These are phyloP conservation scores for Rhizopus microsporus DNA, from an alignment of 371 early-diverging fungal genomes.

Conservation along the genomic window DNA sequence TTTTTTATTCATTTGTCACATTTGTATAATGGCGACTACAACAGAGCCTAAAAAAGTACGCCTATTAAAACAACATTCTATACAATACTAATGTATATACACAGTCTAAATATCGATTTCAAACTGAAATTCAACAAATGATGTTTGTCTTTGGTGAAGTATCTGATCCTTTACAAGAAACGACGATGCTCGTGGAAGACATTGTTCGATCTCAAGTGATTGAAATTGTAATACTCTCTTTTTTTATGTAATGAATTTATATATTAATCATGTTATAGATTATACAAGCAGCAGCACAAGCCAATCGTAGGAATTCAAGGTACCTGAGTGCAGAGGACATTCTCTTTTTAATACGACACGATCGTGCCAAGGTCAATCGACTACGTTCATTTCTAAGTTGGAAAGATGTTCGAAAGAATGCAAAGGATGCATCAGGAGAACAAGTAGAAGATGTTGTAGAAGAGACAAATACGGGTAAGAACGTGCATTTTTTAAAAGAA, in stretches of 20 bases:
- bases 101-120: conserved; percentile 43
- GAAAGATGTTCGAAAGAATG: conserved; percentile 95
- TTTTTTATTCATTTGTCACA: not conserved
- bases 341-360: conserved; percentile 95
- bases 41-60: conserved; percentile 1
- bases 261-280: conserved; percentile 49
- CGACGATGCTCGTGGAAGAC: conserved; percentile 88
- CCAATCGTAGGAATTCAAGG: conserved; percentile 80
- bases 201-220: conserved; percentile 95
- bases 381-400: conserved; percentile 89
- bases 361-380: conserved; percentile 89
- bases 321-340: conserved; percentile 89
- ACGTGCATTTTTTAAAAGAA: not conserved
- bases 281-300: conserved; percentile 84
- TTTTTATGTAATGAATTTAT: not conserved
- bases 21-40: not conserved
- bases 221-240: conserved; percentile 75
- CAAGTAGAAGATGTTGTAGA: conserved; percentile 72
- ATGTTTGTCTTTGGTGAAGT: conserved; percentile 98
- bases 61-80: not conserved
- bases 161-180: conserved; percentile 84
- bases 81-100: not conserved
- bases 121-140: conserved; percentile 92
- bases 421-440: conserved; percentile 73
- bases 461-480: conserved; percentile 63